Evolutionary conservation across 179 eudicot species (phyloP), one percentile per base, ranked within the genome.

Genomic region (Pouteria campechiana): DNA sequence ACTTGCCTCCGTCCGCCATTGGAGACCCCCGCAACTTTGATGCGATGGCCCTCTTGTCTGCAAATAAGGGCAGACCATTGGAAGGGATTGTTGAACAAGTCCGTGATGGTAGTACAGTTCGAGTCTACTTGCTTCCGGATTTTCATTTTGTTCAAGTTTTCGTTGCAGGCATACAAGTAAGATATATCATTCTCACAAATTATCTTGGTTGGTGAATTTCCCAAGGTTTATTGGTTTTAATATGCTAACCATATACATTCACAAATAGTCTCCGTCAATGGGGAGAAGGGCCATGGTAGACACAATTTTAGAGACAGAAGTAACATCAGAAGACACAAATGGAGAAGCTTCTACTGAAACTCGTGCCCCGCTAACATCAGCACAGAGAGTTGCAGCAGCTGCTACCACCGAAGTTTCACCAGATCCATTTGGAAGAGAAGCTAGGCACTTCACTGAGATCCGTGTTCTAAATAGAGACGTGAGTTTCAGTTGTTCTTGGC

Each of bases 391-490:
- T 44, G 75, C 93, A 54, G 77, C 83, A 17, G 58, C 63, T 7
- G 30, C 83, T 23, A 48, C 53, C 9, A 50, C 48, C 37, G 99
- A 87, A 63, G 72, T 71, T 37, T 50, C 87, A 27, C 74, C 94
- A 22, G 94, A 83, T 44, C 76, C 82, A 37, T 87, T 64, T 68
- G 96, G 73, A 46, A 83, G 78, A 72, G 96, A 92, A 72, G 96
- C 93, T 48, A 87, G 80, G 63, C 96, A 92, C 65, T 92, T 83
- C 66, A 83, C 94, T 0, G 99, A 92, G 69, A 69, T 65, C 22
- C 99, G 79, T 58, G 86, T 85, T 36, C 49, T 92, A 52, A 72
- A 78, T 67, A 88, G 92, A 88, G 89, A 88, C 52, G 99, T 92
- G 61, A 73, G 78, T 53, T 19, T 21, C n/a, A 19, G 19, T 6